These are phyloP conservation scores for Collybiopsis confluens DNA, from an alignment of 768 basidiomycete species.

Conservation along the genomic window DNA sequence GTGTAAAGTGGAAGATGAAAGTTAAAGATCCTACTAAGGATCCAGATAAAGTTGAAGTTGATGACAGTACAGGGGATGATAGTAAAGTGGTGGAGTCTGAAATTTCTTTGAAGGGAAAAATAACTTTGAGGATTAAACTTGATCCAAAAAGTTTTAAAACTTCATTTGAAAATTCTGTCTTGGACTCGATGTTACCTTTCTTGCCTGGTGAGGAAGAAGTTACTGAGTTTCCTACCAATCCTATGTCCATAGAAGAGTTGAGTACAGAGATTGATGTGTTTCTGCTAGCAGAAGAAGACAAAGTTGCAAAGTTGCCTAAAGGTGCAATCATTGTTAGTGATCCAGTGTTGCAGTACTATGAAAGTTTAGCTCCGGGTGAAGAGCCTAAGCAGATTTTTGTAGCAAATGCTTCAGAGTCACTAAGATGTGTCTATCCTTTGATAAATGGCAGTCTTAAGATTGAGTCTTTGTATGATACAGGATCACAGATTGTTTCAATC, in stretches of 20 bases:
- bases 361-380: not conserved
- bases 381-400: constrained; percentile 10
- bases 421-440: constrained; percentile 13
- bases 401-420: constrained; percentile 17
- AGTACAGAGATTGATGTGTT: not conserved
- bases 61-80: too few relatives aligned
- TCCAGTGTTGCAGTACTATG: not conserved
- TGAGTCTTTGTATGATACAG: constrained; percentile 19
- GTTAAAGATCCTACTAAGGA: too few relatives aligned
- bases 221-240: not conserved
- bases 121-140: too few relatives aligned
- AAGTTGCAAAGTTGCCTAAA: not conserved
- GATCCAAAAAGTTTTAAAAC: not conserved
- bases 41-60: too few relatives aligned
- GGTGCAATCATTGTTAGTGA: not conserved
- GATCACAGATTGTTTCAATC: constrained; percentile 23
- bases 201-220: not conserved
- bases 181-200: not conserved
- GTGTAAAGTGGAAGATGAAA: too few relatives aligned
- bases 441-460: constrained; percentile 16
- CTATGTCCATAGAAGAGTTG: not conserved
- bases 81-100: too few relatives aligned
- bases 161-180: not conserved
- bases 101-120: too few relatives aligned
- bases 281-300: not conserved